A percentile compares a stretch with the other conserved stretches of the same genome.
Evolutionary conservation across 176 grass and related monocot species (phyloP).

Genomic region (Oryza australiensis): DNA sequence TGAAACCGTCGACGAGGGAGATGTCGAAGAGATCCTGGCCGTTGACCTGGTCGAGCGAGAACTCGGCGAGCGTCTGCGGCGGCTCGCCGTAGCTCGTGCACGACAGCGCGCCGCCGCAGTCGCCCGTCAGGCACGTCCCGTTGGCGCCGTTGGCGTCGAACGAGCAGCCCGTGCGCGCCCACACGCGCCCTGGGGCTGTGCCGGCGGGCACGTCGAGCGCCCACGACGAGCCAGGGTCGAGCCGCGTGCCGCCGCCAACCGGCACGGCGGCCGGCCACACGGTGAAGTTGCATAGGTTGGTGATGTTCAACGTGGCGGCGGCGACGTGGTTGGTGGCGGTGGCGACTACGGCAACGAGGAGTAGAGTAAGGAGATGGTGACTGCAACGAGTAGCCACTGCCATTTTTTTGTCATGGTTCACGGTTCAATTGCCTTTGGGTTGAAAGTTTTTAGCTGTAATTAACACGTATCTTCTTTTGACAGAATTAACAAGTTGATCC

Average conservation of each 20-base stretch:
- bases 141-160: neutral
- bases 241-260: neutral
- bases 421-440: neutral
- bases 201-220: neutral
- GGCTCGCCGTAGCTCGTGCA: neutral
- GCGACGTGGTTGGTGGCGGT: neutral
- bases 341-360: neutral
- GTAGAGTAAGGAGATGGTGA: neutral
- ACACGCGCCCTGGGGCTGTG: neutral
- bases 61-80: conserved; percentile 37
- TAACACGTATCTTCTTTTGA: too few species aligned
- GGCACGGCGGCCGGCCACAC: conserved; percentile 42
- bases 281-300: conserved; percentile 47
- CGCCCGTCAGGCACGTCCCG: neutral
- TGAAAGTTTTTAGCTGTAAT: neutral
- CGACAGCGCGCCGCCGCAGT: conserved; percentile 21
- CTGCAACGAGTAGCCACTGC: neutral
- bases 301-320: neutral
- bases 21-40: conserved; percentile 40
- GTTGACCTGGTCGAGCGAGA: neutral
- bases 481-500: too few species aligned
- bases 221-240: neutral
- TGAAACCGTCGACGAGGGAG: conserved; percentile 49
- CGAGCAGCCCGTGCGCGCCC: conserved; percentile 22
- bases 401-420: neutral